Conservation (phyloP, 1,284 basidiomycete species). For the Thelephora terrestris region DNA sequence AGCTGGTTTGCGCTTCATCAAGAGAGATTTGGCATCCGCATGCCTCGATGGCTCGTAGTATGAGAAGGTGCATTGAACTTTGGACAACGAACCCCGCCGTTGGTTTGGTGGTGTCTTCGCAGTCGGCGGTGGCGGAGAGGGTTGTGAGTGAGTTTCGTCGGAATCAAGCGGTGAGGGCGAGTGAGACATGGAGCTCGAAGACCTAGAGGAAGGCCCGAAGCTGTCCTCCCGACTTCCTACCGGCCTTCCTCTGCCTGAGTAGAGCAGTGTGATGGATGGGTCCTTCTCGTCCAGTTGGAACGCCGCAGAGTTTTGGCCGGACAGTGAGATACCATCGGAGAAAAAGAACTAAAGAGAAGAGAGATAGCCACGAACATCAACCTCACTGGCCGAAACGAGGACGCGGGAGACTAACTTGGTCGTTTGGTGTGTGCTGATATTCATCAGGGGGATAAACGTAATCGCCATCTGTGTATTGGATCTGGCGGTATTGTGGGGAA, state of each 20-base stretch:
- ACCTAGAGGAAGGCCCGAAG: no score
- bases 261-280: neutral
- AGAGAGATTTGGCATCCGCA: neutral
- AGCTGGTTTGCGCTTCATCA: conserved; percentile 25
- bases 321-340: neutral
- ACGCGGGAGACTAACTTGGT: no score
- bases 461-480: no score
- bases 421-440: no score
- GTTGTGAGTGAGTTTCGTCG: neutral
- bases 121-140: neutral
- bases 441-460: no score
- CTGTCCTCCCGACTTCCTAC: no score
- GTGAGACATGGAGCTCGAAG: neutral
- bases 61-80: neutral
- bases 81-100: neutral
- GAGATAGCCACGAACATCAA: neutral
- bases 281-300: neutral
- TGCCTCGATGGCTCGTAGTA: neutral
- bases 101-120: neutral
- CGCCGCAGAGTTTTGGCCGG: neutral
- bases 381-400: no score
- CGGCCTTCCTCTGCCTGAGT: no score
- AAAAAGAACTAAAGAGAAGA: neutral
- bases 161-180: neutral
- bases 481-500: no score